phyloP scores from a whole-genome alignment of 1,284 basidiomycete species.

The Earliella scabrosa region DNA sequence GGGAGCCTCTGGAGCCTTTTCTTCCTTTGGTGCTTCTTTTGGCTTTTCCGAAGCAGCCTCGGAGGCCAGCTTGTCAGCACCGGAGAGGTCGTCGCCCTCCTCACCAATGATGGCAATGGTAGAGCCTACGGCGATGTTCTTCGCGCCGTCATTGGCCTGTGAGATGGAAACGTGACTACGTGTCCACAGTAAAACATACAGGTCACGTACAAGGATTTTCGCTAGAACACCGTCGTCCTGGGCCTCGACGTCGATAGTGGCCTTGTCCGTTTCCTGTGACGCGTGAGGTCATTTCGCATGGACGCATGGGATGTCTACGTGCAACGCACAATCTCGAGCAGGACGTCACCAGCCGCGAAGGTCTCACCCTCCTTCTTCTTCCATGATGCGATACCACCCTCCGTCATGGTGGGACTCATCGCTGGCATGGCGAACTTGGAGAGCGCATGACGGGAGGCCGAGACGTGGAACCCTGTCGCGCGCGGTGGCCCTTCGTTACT shows the following conservation, averaged over 20 bases:
- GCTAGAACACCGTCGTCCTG: constrained; percentile 96
- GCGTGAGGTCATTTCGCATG: constrained; percentile 8
- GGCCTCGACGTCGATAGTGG: constrained; percentile 98
- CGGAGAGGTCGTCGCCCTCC: constrained; percentile 92
- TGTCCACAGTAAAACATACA: neutral
- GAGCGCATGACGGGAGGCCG: constrained; percentile 79
- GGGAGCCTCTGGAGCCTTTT: constrained; percentile 46
- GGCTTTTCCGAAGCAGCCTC: constrained; percentile 54
- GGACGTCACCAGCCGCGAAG: constrained; percentile 90
- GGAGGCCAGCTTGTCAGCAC: constrained; percentile 78
- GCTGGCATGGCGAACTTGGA: constrained; percentile 96
- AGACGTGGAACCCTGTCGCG: constrained; percentile 77
- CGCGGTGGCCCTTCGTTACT: constrained; percentile 10
- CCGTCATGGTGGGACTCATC: constrained; percentile 99
- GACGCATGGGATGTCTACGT: neutral
- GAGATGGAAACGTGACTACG: neutral
- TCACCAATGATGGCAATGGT: constrained; percentile 92
- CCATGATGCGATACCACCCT: constrained; percentile 98
- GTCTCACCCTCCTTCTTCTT: constrained; percentile 96
- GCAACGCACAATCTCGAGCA: constrained; percentile 85
- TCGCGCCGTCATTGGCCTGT: constrained; percentile 83
- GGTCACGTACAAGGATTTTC: constrained; percentile 77
- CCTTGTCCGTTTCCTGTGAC: constrained; percentile 96
- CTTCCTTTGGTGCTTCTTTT: constrained; percentile 38
- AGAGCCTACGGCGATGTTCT: constrained; percentile 85